Evolutionary conservation across 2,329 filamentous ascomycete species (phyloP).

Genomic region (Ophiostoma sp.): DNA sequence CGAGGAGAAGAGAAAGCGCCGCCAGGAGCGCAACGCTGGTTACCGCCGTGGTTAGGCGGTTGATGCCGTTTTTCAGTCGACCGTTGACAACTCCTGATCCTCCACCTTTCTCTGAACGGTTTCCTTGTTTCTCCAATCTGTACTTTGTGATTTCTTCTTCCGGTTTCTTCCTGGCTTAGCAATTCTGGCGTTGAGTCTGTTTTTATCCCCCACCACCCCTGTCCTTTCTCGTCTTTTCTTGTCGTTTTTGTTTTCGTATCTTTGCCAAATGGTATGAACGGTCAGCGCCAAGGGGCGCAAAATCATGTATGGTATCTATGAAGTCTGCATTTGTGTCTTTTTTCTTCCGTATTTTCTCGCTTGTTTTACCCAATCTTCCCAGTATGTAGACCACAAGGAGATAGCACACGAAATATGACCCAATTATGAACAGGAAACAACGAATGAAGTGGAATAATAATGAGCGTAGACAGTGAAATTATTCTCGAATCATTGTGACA

Average conservation of each 20-base stretch:
- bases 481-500: background rate
- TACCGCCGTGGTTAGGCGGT: constrained; percentile 16
- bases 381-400: constrained; percentile 16
- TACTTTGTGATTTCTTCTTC: background rate
- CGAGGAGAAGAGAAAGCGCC: constrained; percentile 47
- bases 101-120: background rate
- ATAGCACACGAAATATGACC: constrained; percentile 14
- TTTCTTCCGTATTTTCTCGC: background rate
- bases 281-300: constrained; percentile 7
- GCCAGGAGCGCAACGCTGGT: constrained; percentile 34
- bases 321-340: background rate
- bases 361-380: background rate
- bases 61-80: background rate
- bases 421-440: background rate
- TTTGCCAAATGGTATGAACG: background rate
- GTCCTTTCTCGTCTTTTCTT: background rate
- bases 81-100: background rate
- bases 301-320: constrained; percentile 8
- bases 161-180: background rate
- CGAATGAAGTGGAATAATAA: background rate
- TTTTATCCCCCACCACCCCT: background rate
- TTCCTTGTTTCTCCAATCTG: background rate
- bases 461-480: background rate
- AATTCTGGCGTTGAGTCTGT: constrained; percentile 3
- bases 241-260: background rate